Percentiles rank a stretch among this genome's conserved stretches.
phyloP scores from a whole-genome alignment of 805 yeast genomes.

The Sugiyamaella americana region DNA sequence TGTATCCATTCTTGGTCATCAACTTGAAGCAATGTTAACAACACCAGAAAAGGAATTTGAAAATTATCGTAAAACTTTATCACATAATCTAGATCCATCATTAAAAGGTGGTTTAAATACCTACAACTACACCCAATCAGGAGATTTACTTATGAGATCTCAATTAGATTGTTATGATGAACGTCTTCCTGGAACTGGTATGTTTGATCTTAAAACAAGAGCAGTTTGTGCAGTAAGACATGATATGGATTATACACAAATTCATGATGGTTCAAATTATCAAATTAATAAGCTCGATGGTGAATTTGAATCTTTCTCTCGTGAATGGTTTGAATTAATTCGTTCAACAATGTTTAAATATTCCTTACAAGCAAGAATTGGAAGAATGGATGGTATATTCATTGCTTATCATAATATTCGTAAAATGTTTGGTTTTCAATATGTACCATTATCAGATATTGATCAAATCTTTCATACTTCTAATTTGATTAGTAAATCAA shows the following conservation, averaged over 20 bases:
- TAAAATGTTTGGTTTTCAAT: constrained; percentile 83
- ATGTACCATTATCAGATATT: constrained; percentile 66
- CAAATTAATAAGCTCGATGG: constrained; percentile 61
- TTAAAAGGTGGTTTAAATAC: constrained; percentile 20
- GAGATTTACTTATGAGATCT: constrained; percentile 74
- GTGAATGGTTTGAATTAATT: constrained; percentile 71
- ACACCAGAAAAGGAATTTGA: constrained; percentile 49
- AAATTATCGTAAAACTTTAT: constrained; percentile 29
- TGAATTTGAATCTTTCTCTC: constrained; percentile 67
- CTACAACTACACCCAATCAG: constrained; percentile 72
- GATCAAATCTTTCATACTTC: constrained; percentile 52
- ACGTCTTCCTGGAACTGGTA: constrained; percentile 80
- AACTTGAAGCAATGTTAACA: constrained; percentile 71
- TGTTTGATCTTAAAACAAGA: constrained; percentile 86
- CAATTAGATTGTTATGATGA: constrained; percentile 80
- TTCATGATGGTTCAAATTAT: constrained; percentile 56
- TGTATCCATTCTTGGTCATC: constrained; percentile 68
- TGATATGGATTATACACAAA: constrained; percentile 59
- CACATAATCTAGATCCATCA: constrained; percentile 10
- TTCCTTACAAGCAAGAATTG: constrained; percentile 85
- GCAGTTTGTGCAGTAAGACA: constrained; percentile 84
- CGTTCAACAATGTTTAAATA: constrained; percentile 77
- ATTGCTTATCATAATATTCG: constrained; percentile 84
- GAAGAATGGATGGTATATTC: constrained; percentile 94
- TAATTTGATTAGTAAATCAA: constrained; percentile 7